phyloP scores from a whole-genome alignment of 1,284 basidiomycete genomes.

The Sporisorium scitamineum region DNA sequence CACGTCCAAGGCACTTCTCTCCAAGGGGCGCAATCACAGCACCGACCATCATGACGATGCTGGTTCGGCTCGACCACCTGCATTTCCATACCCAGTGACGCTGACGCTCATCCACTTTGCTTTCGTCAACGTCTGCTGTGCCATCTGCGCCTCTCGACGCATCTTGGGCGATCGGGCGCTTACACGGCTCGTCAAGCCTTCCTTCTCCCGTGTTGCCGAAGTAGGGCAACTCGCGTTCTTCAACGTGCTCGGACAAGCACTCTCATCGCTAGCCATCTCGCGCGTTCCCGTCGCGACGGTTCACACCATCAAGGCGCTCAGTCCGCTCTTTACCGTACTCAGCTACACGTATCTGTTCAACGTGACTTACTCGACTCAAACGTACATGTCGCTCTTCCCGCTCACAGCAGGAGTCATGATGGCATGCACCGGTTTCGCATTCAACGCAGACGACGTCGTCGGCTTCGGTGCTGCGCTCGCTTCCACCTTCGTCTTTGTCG shows the following conservation, averaged over 20 bases:
- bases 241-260: constrained; percentile 92
- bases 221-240: constrained; percentile 94
- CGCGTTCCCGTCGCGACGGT: constrained; percentile 96
- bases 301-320: constrained; percentile 88
- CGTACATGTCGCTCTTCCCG: constrained; percentile 93
- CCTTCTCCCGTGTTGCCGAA: constrained; percentile 78
- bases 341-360: constrained; percentile 92
- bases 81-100: constrained; percentile 87
- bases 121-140: constrained; percentile 88
- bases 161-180: constrained; percentile 48
- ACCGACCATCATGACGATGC: neutral
- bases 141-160: constrained; percentile 71
- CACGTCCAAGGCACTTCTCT: constrained; percentile 86
- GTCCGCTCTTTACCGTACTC: constrained; percentile 94
- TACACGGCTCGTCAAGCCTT: constrained; percentile 73
- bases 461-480: constrained; percentile 51
- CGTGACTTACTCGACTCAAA: constrained; percentile 89
- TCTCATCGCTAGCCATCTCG: constrained; percentile 94
- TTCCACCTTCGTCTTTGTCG: constrained; percentile 81
- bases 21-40: constrained; percentile 11
- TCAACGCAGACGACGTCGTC: constrained; percentile 74
- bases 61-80: constrained; percentile 55
- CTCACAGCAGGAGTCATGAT: constrained; percentile 97
- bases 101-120: constrained; percentile 98
- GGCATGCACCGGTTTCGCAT: constrained; percentile 91